Evolutionary conservation across 2,329 filamentous ascomycete species (phyloP), one percentile per base, ranked within the genome.

Genomic region (Pestalotiopsis sp.): DNA sequence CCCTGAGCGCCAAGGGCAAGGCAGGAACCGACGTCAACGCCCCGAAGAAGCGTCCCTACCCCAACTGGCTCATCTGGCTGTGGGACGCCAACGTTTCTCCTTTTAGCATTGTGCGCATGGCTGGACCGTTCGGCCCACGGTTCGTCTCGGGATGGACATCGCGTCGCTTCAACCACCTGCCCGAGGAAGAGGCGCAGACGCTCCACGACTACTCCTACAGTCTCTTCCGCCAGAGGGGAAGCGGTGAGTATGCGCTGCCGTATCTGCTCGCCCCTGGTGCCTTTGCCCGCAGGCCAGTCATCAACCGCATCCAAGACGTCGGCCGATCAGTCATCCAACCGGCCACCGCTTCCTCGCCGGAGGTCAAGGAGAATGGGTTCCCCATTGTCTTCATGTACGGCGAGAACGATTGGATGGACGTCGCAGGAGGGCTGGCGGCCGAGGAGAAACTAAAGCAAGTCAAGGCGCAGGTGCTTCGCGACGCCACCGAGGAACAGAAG

Each of bases 361-460:
- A 75, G 3, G 75, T 78, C 17, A 77, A 78, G 31, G 87, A 90
- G 74, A 92, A 87, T 0, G 94, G 95, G 1, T 85, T 94, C 64
- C 95, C 96, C 0, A 85, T 98, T 39, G 88, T 98, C 9, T 89
- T 99, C 78, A 95, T 98, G 92, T 99, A 99, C 78, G 96, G 96
- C 71, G 95, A 98, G 75, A 91, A 96, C 76, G 96, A 99, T 84
- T 99, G 96, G 96, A 99, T 99, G 96, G 96, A 99, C 73, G 91
- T 96, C 9, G 90, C 90, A 0, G 96, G 95, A 36, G 96, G 96
- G 0, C 89, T 91, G 61, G 94, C 92, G 0, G 91, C 95, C 0
- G 89, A 92, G 76, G 89, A 95, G 80, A 94, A 92, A 79, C 87
- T 98, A 13, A 91, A 93, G 70, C 85, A 91, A 69, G 90, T 91